Conservation (phyloP, 768 basidiomycete species). For the Naganishia onofrii region DNA sequence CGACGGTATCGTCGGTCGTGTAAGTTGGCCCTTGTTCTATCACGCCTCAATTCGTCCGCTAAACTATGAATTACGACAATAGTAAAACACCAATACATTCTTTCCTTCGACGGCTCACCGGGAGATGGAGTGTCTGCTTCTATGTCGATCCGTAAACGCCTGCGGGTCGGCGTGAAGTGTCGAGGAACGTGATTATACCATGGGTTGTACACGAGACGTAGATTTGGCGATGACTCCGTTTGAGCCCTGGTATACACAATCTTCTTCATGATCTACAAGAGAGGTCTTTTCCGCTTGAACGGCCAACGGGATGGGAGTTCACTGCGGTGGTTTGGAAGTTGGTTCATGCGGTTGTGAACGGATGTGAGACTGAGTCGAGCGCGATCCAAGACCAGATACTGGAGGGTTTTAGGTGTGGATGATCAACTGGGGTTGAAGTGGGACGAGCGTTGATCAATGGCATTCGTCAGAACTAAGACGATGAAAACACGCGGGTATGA, state of each 20-base stretch:
- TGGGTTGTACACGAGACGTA: slow-evolving; percentile 26
- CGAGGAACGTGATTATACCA: slow-evolving; percentile 15
- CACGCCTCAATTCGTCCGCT: neutral
- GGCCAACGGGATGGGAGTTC: too few relatives aligned
- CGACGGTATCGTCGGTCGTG: slow-evolving; percentile 78
- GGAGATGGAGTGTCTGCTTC: slow-evolving; percentile 26
- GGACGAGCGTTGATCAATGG: neutral
- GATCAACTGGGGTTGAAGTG: neutral
- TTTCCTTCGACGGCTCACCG: slow-evolving; percentile 24
- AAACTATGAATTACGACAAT: neutral
- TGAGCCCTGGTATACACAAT: slow-evolving; percentile 22
- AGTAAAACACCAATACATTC: slow-evolving; percentile 24
- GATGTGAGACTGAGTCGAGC: too few relatives aligned
- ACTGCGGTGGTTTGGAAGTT: too few relatives aligned
- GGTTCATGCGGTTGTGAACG: too few relatives aligned
- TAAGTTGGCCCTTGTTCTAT: neutral
- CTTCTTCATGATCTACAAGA: slow-evolving; percentile 24
- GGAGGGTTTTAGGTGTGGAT: too few relatives aligned
- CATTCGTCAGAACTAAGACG: neutral
- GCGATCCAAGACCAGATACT: too few relatives aligned
- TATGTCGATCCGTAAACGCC: slow-evolving; percentile 13
- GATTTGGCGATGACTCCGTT: slow-evolving; percentile 8
- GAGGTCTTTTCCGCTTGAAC: too few relatives aligned
- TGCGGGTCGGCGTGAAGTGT: slow-evolving; percentile 7
- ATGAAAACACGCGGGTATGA: too few relatives aligned